Conservation (phyloP, 2,329 filamentous ascomycete genomes). For the Coleophoma crateriformis region DNA sequence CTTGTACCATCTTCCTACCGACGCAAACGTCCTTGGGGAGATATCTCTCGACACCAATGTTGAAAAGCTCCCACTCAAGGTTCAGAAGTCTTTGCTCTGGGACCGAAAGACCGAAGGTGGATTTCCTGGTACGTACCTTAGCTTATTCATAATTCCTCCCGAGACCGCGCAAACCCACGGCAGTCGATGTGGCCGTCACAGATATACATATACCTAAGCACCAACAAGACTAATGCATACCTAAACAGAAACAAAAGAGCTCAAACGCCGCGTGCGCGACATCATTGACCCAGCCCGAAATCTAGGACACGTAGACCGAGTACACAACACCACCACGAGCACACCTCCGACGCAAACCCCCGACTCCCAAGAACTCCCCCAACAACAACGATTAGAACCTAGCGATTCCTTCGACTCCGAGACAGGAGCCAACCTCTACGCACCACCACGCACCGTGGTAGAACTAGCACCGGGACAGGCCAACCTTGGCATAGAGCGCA, state of each 20-base stretch:
- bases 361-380: not conserved
- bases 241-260: constrained; percentile 69
- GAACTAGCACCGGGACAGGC: too few relatives aligned
- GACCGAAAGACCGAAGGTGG: constrained; percentile 82
- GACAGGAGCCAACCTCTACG: too few relatives aligned
- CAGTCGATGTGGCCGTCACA: too few relatives aligned
- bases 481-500: too few relatives aligned
- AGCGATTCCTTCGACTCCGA: not conserved
- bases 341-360: not conserved
- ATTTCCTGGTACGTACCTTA: constrained; percentile 60
- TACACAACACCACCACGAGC: not conserved
- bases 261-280: constrained; percentile 81
- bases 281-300: constrained; percentile 72
- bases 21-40: constrained; percentile 6
- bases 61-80: constrained; percentile 1
- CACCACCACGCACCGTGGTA: too few relatives aligned
- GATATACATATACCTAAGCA: too few relatives aligned
- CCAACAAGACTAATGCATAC: too few relatives aligned
- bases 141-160: not conserved
- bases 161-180: too few relatives aligned
- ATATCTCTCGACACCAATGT: not conserved
- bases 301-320: constrained; percentile 71
- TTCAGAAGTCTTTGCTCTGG: constrained; percentile 64
- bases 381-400: not conserved
- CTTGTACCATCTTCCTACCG: constrained; percentile 37